phyloP scores from a whole-genome alignment of 768 basidiomycete species.

The Lactarius vividus region DNA sequence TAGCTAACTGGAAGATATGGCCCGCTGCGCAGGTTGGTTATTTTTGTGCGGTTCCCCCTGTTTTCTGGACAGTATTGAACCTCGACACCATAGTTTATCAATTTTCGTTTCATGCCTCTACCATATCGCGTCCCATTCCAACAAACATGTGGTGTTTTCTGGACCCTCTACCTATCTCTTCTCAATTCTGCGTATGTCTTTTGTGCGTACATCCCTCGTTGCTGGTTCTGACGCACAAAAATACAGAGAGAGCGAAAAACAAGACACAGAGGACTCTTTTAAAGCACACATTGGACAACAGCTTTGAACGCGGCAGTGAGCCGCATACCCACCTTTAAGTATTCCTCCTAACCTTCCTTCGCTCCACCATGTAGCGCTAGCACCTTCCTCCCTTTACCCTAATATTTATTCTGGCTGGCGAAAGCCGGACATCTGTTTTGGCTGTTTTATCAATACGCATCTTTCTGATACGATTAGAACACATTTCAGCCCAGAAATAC shows the following conservation, averaged over 20 bases:
- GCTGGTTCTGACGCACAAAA: constrained; percentile 13
- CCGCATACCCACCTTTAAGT: not conserved
- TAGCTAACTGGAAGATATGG: constrained; percentile 95
- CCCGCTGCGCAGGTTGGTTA: constrained; percentile 58
- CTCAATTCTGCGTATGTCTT: constrained; percentile 66
- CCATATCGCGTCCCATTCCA: constrained; percentile 86
- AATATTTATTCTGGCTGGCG: not conserved
- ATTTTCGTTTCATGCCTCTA: constrained; percentile 83
- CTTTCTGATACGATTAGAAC: not conserved
- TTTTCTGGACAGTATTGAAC: not conserved
- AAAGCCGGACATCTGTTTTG: not conserved
- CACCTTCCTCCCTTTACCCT: not conserved
- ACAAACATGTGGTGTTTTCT: constrained; percentile 84
- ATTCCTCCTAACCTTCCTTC: not conserved
- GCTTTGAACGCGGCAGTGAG: not conserved
- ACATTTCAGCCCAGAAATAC: not conserved
- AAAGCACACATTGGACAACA: constrained; percentile 27
- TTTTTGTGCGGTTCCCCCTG: constrained; percentile 3
- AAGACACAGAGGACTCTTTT: constrained; percentile 41
- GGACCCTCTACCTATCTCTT: constrained; percentile 88
- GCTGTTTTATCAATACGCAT: constrained; percentile 1
- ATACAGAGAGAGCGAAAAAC: constrained; percentile 53
- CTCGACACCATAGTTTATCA: constrained; percentile 52
- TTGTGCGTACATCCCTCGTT: not conserved
- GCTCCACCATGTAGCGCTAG: constrained; percentile 10